phyloP scores from a whole-genome alignment of 1,139 yeast species.

The Yamadazyma dushanensis region DNA sequence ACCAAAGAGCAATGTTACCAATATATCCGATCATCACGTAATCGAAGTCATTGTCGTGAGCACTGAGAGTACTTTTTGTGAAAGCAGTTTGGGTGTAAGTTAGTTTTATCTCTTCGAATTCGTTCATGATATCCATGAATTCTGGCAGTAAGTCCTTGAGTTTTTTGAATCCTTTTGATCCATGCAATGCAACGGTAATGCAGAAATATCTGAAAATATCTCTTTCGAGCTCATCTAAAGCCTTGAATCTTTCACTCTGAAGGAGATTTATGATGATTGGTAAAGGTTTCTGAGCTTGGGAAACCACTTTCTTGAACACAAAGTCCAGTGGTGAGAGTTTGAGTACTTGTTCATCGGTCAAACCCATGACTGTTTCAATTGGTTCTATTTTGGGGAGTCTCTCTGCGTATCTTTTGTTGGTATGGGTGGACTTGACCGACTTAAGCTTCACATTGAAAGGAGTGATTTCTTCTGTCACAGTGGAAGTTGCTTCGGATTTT shows the following conservation, averaged over 20 bases:
- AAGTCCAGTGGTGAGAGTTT: constrained; percentile 37
- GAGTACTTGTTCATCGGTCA: constrained; percentile 38
- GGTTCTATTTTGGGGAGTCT: constrained; percentile 37
- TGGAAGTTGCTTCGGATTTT: not conserved
- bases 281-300: constrained; percentile 17
- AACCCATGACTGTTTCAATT: constrained; percentile 42
- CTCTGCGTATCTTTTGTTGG: constrained; percentile 31
- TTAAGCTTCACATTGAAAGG: constrained; percentile 35
- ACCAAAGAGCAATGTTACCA: constrained; percentile 47
- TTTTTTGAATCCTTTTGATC: constrained; percentile 38
- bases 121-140: constrained; percentile 31
- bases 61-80: constrained; percentile 35
- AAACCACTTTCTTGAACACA: constrained; percentile 38
- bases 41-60: constrained; percentile 41
- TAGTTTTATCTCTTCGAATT: constrained; percentile 36
- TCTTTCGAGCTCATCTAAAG: constrained; percentile 11
- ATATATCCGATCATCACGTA: constrained; percentile 40
- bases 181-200: constrained; percentile 39
- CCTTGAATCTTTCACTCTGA: constrained; percentile 27
- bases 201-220: constrained; percentile 31
- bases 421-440: constrained; percentile 28
- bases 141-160: constrained; percentile 30
- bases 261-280: constrained; percentile 22
- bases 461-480: constrained; percentile 5
- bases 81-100: constrained; percentile 35